Evolutionary conservation across 768 basidiomycete species (phyloP).

Genomic region (Mycena kentingensis): DNA sequence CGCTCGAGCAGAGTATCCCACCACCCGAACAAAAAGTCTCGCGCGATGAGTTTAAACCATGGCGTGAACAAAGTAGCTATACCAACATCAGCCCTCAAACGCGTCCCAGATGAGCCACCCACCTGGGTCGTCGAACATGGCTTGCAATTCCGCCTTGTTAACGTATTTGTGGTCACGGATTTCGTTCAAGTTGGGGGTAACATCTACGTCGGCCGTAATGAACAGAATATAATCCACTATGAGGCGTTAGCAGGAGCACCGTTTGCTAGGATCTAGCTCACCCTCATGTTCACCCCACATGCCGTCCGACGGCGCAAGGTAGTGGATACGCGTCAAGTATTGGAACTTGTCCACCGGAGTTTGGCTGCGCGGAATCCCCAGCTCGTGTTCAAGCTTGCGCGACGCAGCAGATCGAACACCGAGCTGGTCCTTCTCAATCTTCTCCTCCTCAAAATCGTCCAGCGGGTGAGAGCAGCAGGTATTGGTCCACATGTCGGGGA

Average conservation of each 20-base stretch:
- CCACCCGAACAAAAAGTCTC: conserved; percentile 97
- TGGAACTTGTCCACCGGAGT: conserved; percentile 85
- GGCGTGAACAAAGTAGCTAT: conserved; percentile 91
- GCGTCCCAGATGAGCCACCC: conserved; percentile 25
- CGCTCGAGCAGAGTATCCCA: conserved; percentile 88
- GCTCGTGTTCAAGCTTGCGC: conserved; percentile 93
- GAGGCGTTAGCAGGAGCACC: too few species aligned
- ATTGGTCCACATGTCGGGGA: conserved; percentile 99
- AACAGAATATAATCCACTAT: conserved; percentile 98
- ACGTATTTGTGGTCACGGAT: conserved; percentile 92
- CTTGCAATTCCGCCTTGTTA: conserved; percentile 83
- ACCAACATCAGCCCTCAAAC: conserved; percentile 2
- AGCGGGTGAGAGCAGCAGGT: conserved; percentile 98
- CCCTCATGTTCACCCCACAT: conserved; percentile 99
- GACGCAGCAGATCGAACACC: conserved; percentile 92
- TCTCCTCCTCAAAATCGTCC: conserved; percentile 86
- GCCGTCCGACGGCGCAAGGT: conserved; percentile 90
- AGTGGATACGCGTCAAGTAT: conserved; percentile 95
- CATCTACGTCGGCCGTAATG: conserved; percentile 83
- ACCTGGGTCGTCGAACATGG: conserved; percentile 87
- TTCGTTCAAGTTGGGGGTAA: conserved; percentile 84
- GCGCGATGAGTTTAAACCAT: conserved; percentile 98
- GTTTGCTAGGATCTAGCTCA: too few species aligned
- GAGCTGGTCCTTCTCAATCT: conserved; percentile 70
- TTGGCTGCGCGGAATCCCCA: conserved; percentile 83